Evolutionary conservation across 306 rosid genomes (phyloP).

Genomic region (Crotalaria pallida): DNA sequence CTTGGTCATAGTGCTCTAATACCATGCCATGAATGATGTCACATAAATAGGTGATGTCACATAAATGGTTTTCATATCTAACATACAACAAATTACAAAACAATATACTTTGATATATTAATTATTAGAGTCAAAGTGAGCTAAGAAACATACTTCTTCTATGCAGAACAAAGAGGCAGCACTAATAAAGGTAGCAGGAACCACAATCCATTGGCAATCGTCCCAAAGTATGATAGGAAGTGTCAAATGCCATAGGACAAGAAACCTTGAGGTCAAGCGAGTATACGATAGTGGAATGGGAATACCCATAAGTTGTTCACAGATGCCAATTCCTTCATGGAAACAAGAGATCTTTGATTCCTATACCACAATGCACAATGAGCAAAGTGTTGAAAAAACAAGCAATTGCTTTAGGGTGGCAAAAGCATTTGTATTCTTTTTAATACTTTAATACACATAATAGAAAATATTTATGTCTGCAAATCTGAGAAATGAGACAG

Average conservation of each 20-base stretch:
- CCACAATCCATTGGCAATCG: constrained; percentile 90
- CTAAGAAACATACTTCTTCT: constrained; percentile 60
- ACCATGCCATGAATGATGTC: neutral
- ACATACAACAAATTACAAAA: constrained; percentile 6
- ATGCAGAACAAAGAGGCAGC: constrained; percentile 97
- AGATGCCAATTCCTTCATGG: constrained; percentile 82
- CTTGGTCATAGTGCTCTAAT: neutral
- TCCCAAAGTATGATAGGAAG: constrained; percentile 96
- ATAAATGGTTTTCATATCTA: neutral
- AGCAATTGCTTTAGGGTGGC: neutral
- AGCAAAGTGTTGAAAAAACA: neutral
- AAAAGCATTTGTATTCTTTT: neutral
- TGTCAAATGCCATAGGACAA: constrained; percentile 83
- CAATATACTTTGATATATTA: neutral
- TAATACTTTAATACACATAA: neutral
- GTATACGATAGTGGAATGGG: constrained; percentile 93
- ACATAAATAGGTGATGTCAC: neutral
- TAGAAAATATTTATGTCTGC: neutral
- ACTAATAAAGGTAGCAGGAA: constrained; percentile 87
- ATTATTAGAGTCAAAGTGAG: neutral
- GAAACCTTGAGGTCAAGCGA: constrained; percentile 88
- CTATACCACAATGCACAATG: constrained; percentile 35
- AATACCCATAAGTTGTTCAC: constrained; percentile 84
- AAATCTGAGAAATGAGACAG: neutral
- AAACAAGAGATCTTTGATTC: constrained; percentile 70